phyloP scores from a whole-genome alignment of 2,329 filamentous ascomycete genomes.

The Exophiala xenobiotica region DNA sequence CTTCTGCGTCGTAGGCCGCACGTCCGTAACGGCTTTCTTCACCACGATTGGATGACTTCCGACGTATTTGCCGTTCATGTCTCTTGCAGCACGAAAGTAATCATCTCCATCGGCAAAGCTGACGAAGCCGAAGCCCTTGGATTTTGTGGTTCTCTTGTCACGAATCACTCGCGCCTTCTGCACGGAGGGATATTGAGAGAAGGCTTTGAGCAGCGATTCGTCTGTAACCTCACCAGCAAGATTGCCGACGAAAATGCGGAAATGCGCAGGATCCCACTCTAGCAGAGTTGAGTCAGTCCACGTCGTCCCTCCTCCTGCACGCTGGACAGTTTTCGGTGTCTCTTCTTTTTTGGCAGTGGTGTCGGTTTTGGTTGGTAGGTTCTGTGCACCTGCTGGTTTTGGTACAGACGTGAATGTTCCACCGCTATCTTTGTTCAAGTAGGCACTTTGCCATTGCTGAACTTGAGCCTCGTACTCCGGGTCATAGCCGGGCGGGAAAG shows the following conservation, averaged over 20 bases:
- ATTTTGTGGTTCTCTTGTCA: constrained; percentile 94
- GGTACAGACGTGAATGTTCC: constrained; percentile 22
- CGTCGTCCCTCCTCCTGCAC: constrained; percentile 83
- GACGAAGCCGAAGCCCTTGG: constrained; percentile 94
- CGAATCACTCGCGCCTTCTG: constrained; percentile 91
- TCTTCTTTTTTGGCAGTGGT: constrained; percentile 46
- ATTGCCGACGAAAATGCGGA: constrained; percentile 94
- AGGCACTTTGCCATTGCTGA: constrained; percentile 91
- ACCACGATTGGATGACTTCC: constrained; percentile 91
- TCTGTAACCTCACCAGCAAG: constrained; percentile 96
- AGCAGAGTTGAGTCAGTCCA: constrained; percentile 88
- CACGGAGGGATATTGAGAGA: constrained; percentile 80
- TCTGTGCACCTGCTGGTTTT: constrained; percentile 34
- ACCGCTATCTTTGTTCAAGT: constrained; percentile 63
- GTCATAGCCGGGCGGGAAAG: constrained; percentile 50
- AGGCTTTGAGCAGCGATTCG: constrained; percentile 91
- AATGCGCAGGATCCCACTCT: constrained; percentile 94
- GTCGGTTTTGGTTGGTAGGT: constrained; percentile 28
- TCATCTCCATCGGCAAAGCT: constrained; percentile 94
- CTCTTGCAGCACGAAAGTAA: constrained; percentile 92
- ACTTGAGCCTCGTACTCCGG: constrained; percentile 88
- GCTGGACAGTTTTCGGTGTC: constrained; percentile 73
- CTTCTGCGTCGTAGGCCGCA: constrained; percentile 69
- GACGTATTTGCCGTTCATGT: constrained; percentile 99
- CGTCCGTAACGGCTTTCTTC: constrained; percentile 85